Conservation (phyloP, 208 protist species). For the Crithidia sp. region DNA sequence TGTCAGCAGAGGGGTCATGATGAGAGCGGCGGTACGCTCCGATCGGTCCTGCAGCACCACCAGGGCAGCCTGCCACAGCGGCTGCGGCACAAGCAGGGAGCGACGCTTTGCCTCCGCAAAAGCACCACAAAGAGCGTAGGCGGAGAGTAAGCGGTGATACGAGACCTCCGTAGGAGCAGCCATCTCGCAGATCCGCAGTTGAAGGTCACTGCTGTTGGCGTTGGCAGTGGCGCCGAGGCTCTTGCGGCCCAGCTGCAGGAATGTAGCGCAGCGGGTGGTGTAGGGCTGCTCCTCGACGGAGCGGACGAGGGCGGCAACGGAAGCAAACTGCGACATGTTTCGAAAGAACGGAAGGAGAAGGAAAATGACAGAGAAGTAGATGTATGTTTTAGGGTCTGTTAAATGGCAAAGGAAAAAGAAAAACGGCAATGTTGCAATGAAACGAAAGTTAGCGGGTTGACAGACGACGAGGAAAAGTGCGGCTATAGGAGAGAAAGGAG, state of each 20-base stretch:
- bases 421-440: too few relatives aligned
- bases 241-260: slow-evolving; percentile 19
- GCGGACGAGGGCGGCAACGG: background rate
- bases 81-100: background rate
- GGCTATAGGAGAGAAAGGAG: too few relatives aligned
- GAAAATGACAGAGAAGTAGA: background rate
- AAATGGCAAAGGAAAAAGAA: too few relatives aligned
- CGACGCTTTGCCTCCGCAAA: background rate
- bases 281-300: slow-evolving; percentile 12
- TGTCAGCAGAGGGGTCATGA: slow-evolving; percentile 13
- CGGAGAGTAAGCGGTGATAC: slow-evolving; percentile 29
- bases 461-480: too few relatives aligned
- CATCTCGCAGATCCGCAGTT: slow-evolving; percentile 9
- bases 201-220: background rate
- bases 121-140: slow-evolving; percentile 27
- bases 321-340: slow-evolving; percentile 1
- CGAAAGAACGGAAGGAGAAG: background rate
- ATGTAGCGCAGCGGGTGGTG: slow-evolving; percentile 12
- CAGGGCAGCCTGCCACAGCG: background rate
- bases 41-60: slow-evolving; percentile 22
- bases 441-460: too few relatives aligned
- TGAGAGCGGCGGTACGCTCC: background rate
- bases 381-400: background rate
- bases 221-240: background rate
- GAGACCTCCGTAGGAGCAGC: slow-evolving; percentile 14